These are phyloP conservation scores for Monilinia laxa DNA, from an alignment of 2,329 filamentous ascomycete species.

Conservation along the genomic window DNA sequence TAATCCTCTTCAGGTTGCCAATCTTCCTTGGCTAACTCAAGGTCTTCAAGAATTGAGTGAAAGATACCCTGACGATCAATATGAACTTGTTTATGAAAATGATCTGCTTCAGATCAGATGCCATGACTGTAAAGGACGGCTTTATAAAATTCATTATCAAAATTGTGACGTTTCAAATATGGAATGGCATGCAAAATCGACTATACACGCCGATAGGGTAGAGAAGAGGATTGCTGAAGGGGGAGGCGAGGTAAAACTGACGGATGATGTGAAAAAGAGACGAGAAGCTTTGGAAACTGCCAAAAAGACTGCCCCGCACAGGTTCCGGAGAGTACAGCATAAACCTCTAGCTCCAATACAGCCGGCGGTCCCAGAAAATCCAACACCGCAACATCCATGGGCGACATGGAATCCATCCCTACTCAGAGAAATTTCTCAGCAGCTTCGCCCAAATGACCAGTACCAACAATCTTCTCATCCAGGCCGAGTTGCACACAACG, in stretches of 20 bases:
- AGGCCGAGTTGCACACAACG: background rate
- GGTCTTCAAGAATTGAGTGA: slow-evolving; percentile 16
- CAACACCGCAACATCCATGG: background rate
- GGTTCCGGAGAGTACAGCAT: background rate
- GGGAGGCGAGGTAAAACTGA: slow-evolving; percentile 2
- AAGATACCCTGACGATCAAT: slow-evolving; percentile 20
- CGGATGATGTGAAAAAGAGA: slow-evolving; percentile 9
- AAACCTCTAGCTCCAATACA: background rate
- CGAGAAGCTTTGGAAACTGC: slow-evolving; percentile 12
- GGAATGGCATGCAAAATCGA: slow-evolving; percentile 21
- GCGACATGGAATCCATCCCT: background rate
- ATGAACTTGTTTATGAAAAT: slow-evolving; percentile 12
- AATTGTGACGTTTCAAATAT: slow-evolving; percentile 23
- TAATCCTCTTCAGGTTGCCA: slow-evolving; percentile 18
- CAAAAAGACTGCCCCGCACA: background rate
- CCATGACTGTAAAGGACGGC: slow-evolving; percentile 15
- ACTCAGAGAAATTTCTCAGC: background rate
- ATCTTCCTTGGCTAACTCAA: slow-evolving; percentile 19
- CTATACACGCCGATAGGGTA: slow-evolving; percentile 10
- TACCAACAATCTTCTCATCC: background rate
- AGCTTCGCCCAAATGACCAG: background rate
- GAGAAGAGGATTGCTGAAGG: slow-evolving; percentile 8
- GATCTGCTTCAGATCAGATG: slow-evolving; percentile 14
- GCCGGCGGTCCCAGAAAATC: background rate
- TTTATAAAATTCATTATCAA: slow-evolving; percentile 21